Base-by-base conservation (phyloP, 1,139 yeast species). In the Saccharomyces hybrid region DNA sequence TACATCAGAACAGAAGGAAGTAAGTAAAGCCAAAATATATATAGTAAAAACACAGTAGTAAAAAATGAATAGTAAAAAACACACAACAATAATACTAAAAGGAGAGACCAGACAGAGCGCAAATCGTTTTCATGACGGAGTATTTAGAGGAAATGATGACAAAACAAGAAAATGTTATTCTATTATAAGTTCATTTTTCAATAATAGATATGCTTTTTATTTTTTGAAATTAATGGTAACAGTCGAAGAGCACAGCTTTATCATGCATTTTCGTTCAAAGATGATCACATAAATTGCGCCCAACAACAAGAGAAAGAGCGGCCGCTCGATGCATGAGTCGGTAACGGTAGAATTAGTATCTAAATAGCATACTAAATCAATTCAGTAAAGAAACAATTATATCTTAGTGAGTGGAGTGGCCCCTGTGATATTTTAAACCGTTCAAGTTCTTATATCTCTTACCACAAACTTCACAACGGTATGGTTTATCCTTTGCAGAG, bases 401-500 rank as follows among this genome's bases (percentile, higher is more conserved):
- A 16, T 26, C 47, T 74, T 73, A 91, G 77, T 93, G 98, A 49
- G 98, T 91, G 23, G 98, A 86, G 73, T 93, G 99, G 27, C 97
- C 98, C 64, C 98, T 82, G 71, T 93, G 99, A 71, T 93, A 93
- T 73, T 93, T 93, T 71, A 93, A 79, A 41, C 99, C 99, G 71
- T 93, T 93, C 66, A 93, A 78, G 70, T 93, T 93, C 78, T 95
- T 93, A 75, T 93, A 93, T 56, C 99, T 78, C 74, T 93, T 95
- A 55, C 98, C 98, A 73, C 99, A 93, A 50, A 93, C 97, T 72
- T 93, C 98, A 74, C 99, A 93, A 67, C 97, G 80, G 71, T 93
- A 93, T 38, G 99, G 99, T 74, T 95, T 95, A 75, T 93, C 99
- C 76, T 89, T 90, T 71, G 93, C 99, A 80, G 90, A 82, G 41